Conservation (phyloP, 257 asterid species). For the Vinca minor region DNA sequence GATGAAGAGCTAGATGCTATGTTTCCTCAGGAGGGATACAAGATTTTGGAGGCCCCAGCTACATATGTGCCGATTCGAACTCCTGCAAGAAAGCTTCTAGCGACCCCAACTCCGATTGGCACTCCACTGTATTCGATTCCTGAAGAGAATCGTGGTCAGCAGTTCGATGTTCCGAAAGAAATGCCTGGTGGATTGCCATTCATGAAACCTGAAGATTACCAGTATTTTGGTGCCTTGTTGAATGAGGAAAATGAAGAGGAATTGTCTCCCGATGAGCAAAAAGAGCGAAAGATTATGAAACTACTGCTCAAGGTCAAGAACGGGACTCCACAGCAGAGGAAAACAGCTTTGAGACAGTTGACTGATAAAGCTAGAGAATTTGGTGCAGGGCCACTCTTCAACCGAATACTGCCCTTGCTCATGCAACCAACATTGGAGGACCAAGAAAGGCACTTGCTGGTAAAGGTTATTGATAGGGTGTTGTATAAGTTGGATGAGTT, state of each 20-base stretch:
- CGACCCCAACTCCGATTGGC: conserved; percentile 82
- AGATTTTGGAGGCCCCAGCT: conserved; percentile 76
- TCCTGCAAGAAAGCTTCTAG: conserved; percentile 85
- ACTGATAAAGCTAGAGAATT: conserved; percentile 91
- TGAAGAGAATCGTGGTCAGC: conserved; percentile 77
- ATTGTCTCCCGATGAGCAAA: conserved; percentile 74
- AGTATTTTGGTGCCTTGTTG: conserved; percentile 62
- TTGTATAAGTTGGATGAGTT: conserved; percentile 81
- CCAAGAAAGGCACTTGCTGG: conserved; percentile 83
- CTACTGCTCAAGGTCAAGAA: conserved; percentile 79
- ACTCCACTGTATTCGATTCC: conserved; percentile 70
- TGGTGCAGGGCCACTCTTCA: conserved; percentile 88
- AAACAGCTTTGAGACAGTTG: conserved; percentile 87
- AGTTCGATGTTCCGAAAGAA: conserved; percentile 79
- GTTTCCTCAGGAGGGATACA: conserved; percentile 86
- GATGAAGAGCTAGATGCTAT: conserved; percentile 85
- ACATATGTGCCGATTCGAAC: conserved; percentile 85
- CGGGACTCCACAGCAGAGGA: conserved; percentile 94
- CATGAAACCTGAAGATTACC: conserved; percentile 87
- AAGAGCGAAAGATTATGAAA: conserved; percentile 88
- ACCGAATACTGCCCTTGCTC: conserved; percentile 79
- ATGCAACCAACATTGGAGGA: conserved; percentile 96
- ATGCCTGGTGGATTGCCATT: conserved; percentile 81
- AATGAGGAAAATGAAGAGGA: conserved; percentile 74
- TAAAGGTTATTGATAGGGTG: conserved; percentile 84